phyloP scores from a whole-genome alignment of 352 stramenopile species.

The Phytophthora hybrid region DNA sequence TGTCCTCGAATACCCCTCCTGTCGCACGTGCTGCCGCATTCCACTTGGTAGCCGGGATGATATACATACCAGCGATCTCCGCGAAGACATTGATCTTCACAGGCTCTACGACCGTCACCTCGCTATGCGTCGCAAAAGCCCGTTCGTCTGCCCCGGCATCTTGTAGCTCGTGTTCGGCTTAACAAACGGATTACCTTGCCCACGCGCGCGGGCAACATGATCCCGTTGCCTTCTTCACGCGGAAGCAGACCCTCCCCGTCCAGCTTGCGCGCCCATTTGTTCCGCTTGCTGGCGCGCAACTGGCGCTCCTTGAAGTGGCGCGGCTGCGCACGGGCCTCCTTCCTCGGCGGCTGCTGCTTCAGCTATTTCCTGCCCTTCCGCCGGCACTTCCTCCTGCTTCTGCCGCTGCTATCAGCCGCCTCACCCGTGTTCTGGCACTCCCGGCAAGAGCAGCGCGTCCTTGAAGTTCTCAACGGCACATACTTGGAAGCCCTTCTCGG shows the following conservation, averaged over 20 bases:
- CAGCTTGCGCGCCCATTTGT: constrained; percentile 64
- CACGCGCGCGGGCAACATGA: constrained; percentile 26
- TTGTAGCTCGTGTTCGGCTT: constrained; percentile 38
- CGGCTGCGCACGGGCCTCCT: background rate
- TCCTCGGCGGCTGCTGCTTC: constrained; percentile 14
- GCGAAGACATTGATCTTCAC: constrained; percentile 44
- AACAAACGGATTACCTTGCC: constrained; percentile 45
- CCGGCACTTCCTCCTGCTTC: constrained; percentile 23
- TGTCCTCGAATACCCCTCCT: constrained; percentile 41
- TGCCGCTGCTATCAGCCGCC: constrained; percentile 1
- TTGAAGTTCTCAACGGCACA: constrained; percentile 71
- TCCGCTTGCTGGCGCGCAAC: constrained; percentile 51
- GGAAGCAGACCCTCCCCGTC: constrained; percentile 72
- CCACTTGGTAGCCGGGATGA: constrained; percentile 45
- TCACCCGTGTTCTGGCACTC: constrained; percentile 35
- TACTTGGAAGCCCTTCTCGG: constrained; percentile 53
- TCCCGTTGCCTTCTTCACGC: constrained; percentile 29
- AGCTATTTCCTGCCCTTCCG: background rate
- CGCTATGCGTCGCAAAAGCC: constrained; percentile 32
- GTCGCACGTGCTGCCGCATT: constrained; percentile 46
- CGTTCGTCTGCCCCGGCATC: constrained; percentile 39
- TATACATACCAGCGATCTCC: constrained; percentile 45
- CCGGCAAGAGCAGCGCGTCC: constrained; percentile 55
- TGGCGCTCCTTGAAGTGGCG: constrained; percentile 44
- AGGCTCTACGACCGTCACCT: constrained; percentile 41